Evolutionary conservation across 768 basidiomycete species (phyloP), one percentile per base, ranked within the genome.

Genomic region (Inosperma sp.): DNA sequence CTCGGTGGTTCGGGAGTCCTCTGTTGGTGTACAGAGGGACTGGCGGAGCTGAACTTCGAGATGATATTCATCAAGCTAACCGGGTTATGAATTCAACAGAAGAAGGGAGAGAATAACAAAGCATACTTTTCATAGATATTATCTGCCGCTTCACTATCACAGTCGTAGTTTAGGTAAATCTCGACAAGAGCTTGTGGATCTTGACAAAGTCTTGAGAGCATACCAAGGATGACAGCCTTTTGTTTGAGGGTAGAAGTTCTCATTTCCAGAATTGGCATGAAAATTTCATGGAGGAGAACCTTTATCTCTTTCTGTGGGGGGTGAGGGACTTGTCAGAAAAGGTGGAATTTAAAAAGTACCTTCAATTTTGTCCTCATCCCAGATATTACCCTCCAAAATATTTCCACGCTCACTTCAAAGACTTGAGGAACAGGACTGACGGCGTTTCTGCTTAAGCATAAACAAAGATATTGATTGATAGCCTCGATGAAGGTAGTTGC

Each of bases 121-220:
- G 39, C 85, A 62, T 61, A 91, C 83, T 90, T 89, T 62, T 99
- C 96, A 68, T 98, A 99, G 51, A 98, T 94, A 69, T 99, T 98
- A 62, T 96, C 95, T 8, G 80, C 80, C 4, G 95, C 92, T 52
- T 92, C 86, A 52, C 92, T 82, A 62, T 99, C 96, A 65, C 96
- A 99, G 63, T 99, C 96, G 63, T 99, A 99, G 67, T 99, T 99
- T 65, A 99, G 84, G 70, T 98, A 99, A 51, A 98, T 83, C 67
- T 99, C 96, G 25, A 99, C 96, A 16, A 99, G 75, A 7, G 95
- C 93, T 66, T 98, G 96, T 2, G 96, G 93, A 62, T 98, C 96
- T 65, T 95, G 90, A 61, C 90, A 94, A 13, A 99, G 71, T 34
- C 88, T 82, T 14, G 81, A 82, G 25, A 95, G 66, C 86, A 96